phyloP scores from a whole-genome alignment of 345 rosid genomes.

The Geranium brycei region DNA sequence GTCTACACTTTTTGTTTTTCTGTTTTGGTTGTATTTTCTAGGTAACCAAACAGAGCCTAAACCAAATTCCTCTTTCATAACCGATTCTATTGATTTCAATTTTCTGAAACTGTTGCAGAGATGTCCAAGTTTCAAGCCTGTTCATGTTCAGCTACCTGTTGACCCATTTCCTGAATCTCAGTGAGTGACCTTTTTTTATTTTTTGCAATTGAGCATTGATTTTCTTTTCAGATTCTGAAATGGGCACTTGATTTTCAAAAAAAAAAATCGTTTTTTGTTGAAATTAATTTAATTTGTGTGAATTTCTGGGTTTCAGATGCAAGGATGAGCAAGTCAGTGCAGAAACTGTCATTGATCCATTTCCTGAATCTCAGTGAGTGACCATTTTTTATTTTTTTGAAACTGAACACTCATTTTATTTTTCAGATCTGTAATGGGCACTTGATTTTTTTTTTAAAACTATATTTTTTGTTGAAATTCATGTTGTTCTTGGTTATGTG shows the following conservation, averaged over 20 bases:
- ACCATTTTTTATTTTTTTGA: neutral
- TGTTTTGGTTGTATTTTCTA: too few relatives aligned
- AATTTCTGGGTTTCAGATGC: too few relatives aligned
- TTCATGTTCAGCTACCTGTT: constrained; percentile 15
- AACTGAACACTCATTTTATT: neutral
- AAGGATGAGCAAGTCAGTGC: too few relatives aligned
- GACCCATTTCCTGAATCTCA: constrained; percentile 18
- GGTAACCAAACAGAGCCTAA: neutral
- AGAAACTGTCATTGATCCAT: constrained; percentile 5
- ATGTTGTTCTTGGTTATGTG: neutral
- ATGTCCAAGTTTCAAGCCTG: constrained; percentile 11
- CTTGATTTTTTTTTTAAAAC: neutral
- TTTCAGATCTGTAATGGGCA: neutral
- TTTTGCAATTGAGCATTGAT: neutral
- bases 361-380: constrained; percentile 31
- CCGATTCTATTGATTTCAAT: neutral
- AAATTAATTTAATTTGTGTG: too few relatives aligned
- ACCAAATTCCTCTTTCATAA: neutral
- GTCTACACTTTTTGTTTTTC: too few relatives aligned
- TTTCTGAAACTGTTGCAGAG: constrained; percentile 15
- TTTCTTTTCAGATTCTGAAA: neutral
- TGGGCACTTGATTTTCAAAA: constrained; percentile 3
- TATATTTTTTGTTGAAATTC: neutral
- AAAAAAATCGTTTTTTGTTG: too few relatives aligned
- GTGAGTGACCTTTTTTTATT: constrained; percentile 19